These are phyloP conservation scores for Iberis pinnata DNA, from an alignment of 345 rosid genomes.

Conservation along the genomic window DNA sequence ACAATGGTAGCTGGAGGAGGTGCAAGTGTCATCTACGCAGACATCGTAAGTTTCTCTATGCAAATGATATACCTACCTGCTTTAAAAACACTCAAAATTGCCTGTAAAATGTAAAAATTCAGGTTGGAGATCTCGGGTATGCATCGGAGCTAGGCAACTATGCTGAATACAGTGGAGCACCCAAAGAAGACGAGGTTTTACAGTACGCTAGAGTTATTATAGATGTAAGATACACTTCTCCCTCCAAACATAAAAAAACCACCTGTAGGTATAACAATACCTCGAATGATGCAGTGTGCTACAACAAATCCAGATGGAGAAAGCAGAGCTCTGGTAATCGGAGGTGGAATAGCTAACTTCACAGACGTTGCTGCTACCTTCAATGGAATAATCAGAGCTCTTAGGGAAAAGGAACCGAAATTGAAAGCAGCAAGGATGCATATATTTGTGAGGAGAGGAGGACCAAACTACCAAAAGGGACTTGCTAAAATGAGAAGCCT, in stretches of 20 bases:
- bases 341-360: conserved; percentile 98
- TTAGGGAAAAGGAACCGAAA: conserved; percentile 62
- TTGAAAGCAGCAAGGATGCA: conserved; percentile 33
- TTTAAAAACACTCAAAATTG: no score
- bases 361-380: conserved; percentile 97
- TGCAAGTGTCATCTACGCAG: conserved; percentile 97
- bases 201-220: conserved; percentile 95
- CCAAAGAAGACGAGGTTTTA: conserved; percentile 93
- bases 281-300: conserved; percentile 59
- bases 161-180: conserved; percentile 98
- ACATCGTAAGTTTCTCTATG: conserved; percentile 43
- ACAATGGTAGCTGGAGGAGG: conserved; percentile 99
- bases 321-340: conserved; percentile 85
- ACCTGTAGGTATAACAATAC: background rate
- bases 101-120: background rate
- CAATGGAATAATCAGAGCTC: conserved; percentile 83
- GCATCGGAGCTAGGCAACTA: conserved; percentile 91
- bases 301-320: conserved; percentile 82
- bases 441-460: conserved; percentile 60
- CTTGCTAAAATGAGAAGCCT: conserved; percentile 85
- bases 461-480: conserved; percentile 91
- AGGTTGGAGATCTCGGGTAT: conserved; percentile 95
- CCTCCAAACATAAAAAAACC: no score
- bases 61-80: no score
- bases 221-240: conserved; percentile 40